Evolutionary conservation across 306 rosid genomes (phyloP), one percentile per base, ranked within the genome.

Genomic region (Acacia confusa): DNA sequence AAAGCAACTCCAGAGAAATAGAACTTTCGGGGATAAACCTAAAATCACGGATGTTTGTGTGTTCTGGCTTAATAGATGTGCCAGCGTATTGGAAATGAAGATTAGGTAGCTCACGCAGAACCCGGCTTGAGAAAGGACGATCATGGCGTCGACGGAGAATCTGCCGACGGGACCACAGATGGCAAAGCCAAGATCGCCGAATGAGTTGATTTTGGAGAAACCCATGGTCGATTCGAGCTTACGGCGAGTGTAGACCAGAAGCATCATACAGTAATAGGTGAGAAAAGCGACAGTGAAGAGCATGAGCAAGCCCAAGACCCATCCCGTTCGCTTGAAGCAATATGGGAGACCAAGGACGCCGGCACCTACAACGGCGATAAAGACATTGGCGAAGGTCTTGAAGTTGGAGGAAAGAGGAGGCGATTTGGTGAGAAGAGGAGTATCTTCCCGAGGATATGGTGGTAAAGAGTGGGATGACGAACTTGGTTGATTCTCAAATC

Each of bases 211-310:
- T 67, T 86, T 89, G 66, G 93, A 50, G 84, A 76, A 77, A 0
- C 86, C 86, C 4, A 2, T 1, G 2, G 68, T 8, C 45, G 93
- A 84, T 10, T 92, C 91, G 43, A 89, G 93, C 65, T 84, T 88
- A 24, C 92, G 92, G 65, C 94, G 94, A 0, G 97, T 90, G 55
- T 25, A 40, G 72, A 92, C 90, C 1, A 92, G 86, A 5, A 90
- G 97, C 83, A 92, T 84, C 97, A 90, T 92, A 25, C 97, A 90
- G 87, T 92, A 72, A 74, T 92, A 89, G 43, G 97, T 90, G 77
- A 90, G 81, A 24, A 79, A 68, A 0, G 92, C 94, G 1, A 92
- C 91, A 15, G 74, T 2, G 82, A 89, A 84, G 61, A 92, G 85
- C 90, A 88, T 82, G 81, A 90, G 50, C 0, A 85, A 57, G 63